Percentiles rank a stretch among this genome's conserved stretches.
phyloP scores from a whole-genome alignment of 768 basidiomycete genomes.

The Lactarius quietus region DNA sequence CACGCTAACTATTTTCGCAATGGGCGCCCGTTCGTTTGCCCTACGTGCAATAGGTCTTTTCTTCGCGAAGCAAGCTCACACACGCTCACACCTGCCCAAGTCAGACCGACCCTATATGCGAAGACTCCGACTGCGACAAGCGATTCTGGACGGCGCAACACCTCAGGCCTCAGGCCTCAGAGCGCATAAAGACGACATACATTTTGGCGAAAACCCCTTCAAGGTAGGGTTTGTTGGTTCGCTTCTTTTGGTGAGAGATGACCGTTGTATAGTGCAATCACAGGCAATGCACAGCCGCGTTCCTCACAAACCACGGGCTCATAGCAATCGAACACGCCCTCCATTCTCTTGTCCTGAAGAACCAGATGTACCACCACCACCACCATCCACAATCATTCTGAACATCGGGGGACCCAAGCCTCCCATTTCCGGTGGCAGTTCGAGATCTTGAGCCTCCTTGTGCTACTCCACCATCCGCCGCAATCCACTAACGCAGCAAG shows the following conservation, averaged over 20 bases:
- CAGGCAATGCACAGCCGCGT: conserved; percentile 57
- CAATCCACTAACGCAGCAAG: conserved; percentile 20
- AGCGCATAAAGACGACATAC: conserved; percentile 62
- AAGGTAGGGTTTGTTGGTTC: conserved; percentile 41
- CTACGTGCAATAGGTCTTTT: conserved; percentile 76
- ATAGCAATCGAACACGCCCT: conserved; percentile 66
- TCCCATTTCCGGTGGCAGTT: conserved; percentile 35
- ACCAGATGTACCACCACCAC: conserved; percentile 59
- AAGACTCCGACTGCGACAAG: conserved; percentile 63
- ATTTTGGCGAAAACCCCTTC: conserved; percentile 71
- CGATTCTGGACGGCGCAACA: conserved; percentile 94
- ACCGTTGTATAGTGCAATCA: conserved; percentile 56
- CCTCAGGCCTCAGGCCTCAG: too few species aligned
- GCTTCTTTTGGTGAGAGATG: neutral
- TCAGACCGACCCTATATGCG: conserved; percentile 67
- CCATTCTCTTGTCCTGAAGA: conserved; percentile 55
- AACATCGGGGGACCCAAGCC: conserved; percentile 74
- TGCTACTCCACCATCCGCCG: conserved; percentile 32
- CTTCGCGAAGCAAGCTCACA: conserved; percentile 80
- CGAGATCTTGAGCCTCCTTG: conserved; percentile 33
- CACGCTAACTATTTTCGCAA: neutral
- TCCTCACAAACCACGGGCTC: conserved; percentile 76
- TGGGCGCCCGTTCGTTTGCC: conserved; percentile 81
- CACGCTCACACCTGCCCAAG: conserved; percentile 67
- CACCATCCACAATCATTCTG: conserved; percentile 78